Percentiles rank a stretch among this genome's conserved stretches.
Conservation (phyloP, 208 protist genomes). For the Leishmania tropica region DNA sequence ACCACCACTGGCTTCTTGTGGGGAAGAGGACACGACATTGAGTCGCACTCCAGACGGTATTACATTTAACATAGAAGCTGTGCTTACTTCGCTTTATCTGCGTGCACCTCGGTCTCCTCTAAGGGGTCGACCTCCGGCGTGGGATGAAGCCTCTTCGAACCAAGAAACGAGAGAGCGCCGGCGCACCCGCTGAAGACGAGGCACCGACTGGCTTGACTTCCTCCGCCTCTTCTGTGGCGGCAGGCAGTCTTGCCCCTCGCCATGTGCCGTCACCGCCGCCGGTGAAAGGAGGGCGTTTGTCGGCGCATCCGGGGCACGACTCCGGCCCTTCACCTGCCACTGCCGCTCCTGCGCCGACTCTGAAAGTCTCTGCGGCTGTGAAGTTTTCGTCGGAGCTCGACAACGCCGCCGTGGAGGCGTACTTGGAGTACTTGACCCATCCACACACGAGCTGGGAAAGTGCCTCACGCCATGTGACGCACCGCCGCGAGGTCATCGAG, state of each 20-base stretch:
- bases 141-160: slow-evolving; percentile 16
- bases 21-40: background rate
- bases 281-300: slow-evolving; percentile 1
- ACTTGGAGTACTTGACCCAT: slow-evolving; percentile 85
- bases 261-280: background rate
- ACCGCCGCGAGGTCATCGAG: slow-evolving; percentile 42
- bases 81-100: background rate
- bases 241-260: background rate
- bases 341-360: background rate
- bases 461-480: slow-evolving; percentile 44
- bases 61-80: background rate
- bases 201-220: background rate
- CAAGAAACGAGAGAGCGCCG: slow-evolving; percentile 9
- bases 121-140: background rate
- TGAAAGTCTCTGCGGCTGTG: slow-evolving; percentile 16
- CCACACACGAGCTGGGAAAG: slow-evolving; percentile 90
- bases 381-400: slow-evolving; percentile 66
- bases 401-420: slow-evolving; percentile 72
- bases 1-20: background rate
- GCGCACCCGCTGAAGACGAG: background rate
- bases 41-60: background rate
- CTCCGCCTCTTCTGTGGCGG: background rate
- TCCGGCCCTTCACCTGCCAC: background rate
- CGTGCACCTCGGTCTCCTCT: background rate
- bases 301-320: background rate